Evolutionary conservation across 495 filamentous ascomycete genomes (phyloP).

Genomic region (Aspergillus campestris): DNA sequence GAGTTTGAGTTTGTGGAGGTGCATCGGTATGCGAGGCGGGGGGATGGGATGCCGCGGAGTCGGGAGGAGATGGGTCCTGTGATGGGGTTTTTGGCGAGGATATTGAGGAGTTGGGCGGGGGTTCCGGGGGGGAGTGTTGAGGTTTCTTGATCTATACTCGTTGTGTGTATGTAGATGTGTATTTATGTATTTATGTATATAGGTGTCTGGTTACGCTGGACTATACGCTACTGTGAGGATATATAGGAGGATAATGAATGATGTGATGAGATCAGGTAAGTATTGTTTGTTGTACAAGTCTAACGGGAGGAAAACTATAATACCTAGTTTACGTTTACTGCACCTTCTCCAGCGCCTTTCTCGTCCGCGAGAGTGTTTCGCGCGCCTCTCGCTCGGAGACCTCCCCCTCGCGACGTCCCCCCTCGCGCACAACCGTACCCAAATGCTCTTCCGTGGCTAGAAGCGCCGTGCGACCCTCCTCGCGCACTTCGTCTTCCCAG

Average conservation of each 20-base stretch:
- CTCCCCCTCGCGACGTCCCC: constrained; percentile 26
- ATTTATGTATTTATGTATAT: too few species aligned
- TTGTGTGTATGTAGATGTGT: neutral
- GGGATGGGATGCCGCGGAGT: constrained; percentile 76
- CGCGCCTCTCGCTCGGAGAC: constrained; percentile 38
- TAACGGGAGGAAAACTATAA: neutral
- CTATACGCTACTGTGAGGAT: too few species aligned
- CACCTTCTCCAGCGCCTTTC: constrained; percentile 46
- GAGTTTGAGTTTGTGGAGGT: constrained; percentile 68
- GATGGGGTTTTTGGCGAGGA: constrained; percentile 84
- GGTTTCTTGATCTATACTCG: constrained; percentile 22
- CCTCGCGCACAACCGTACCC: constrained; percentile 45
- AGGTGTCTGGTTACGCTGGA: too few species aligned
- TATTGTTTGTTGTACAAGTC: neutral
- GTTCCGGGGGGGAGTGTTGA: constrained; percentile 55
- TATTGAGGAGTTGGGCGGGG: constrained; percentile 57
- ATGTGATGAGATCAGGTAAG: too few species aligned
- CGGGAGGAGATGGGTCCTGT: constrained; percentile 85
- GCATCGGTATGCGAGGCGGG: constrained; percentile 61
- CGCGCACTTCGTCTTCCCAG: constrained; percentile 72
- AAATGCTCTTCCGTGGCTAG: constrained; percentile 59
- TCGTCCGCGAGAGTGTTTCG: constrained; percentile 42
- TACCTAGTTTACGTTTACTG: too few species aligned
- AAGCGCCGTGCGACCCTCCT: constrained; percentile 69
- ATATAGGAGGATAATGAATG: too few species aligned